A percentile compares a stretch with the other conserved stretches of the same genome.
Conservation (phyloP, 2,329 filamentous ascomycete genomes). For the Fonsecaea multimorphosa region DNA sequence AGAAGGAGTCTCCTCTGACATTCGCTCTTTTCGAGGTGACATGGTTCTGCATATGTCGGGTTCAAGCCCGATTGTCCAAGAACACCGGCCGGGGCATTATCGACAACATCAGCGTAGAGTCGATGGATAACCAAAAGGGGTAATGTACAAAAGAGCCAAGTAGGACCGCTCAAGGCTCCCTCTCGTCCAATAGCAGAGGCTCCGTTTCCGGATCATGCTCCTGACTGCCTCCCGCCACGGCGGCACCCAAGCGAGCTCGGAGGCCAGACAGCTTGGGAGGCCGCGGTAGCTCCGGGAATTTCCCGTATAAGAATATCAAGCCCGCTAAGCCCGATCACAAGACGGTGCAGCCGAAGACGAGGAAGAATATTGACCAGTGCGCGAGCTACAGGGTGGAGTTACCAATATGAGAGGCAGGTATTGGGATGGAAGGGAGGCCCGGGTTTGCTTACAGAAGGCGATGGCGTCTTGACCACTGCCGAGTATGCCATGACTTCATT, state of each 20-base stretch:
- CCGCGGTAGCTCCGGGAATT: background rate
- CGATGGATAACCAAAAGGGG: too few species aligned
- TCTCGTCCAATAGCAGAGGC: background rate
- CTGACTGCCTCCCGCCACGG: background rate
- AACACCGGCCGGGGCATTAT: too few species aligned
- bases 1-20: too few species aligned
- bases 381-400: constrained; percentile 1
- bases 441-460: constrained; percentile 26
- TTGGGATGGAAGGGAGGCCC: too few species aligned
- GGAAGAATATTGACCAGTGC: constrained; percentile 3
- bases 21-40: too few species aligned
- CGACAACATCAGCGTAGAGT: too few species aligned
- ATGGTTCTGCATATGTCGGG: too few species aligned
- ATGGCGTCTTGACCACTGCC: constrained; percentile 18
- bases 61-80: too few species aligned
- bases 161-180: background rate
- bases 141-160: background rate
- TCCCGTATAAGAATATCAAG: constrained; percentile 7
- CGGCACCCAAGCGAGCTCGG: constrained; percentile 4
- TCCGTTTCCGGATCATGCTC: constrained; percentile 10
- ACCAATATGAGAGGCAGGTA: too few species aligned
- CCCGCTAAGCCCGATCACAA: background rate
- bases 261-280: constrained; percentile 14
- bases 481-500: constrained; percentile 28
- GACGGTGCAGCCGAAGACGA: background rate